Evolutionary conservation across 441 rosid genomes (phyloP), one percentile per base, ranked within the genome.

Genomic region (Erodium moschatum): DNA sequence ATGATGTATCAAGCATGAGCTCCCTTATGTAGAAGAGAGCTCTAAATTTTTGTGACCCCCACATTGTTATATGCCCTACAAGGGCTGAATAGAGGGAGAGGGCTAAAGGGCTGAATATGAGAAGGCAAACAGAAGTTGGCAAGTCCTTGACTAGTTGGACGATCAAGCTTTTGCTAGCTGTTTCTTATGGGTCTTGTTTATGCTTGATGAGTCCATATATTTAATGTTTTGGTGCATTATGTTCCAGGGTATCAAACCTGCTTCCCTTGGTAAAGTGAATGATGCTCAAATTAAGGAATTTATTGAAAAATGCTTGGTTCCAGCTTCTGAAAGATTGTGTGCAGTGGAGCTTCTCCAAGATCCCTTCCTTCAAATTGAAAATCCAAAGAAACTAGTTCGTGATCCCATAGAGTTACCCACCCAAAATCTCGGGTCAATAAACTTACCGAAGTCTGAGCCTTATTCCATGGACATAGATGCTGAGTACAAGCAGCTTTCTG

Each of bases 381-480:
- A 66, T 42, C 50, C 50, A 42, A 42, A 42, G 50, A 13, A 42
- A 2, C 50, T 13, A 42, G 50, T 42, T 6, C 50, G 50, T 42
- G 50, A 42, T 42, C 50, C 50, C 54, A 11, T 65, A 58, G 21
- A 67, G 60, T 64, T 73, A 21, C 78, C 74, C 16, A 70, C 24
- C 70, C 78, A 64, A 33, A 69, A 67, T 73, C 76, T 77, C 8
- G 73, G 73, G 44, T 54, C 77, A 35, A n/a, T 75, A 10, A 65
- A 70, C 69, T 66, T 67, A 20, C 68, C 79, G 27, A 42, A 35
- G 40, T 77, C 84, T 10, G 81, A 76, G 58, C 81, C 81, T 29
- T 72, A 69, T 1, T 76, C 81, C 52, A 79, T 81, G 82, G 86
- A 83, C 62, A 73, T 83, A 16, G 86, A 83, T 62, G 11, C 73